phyloP scores from a whole-genome alignment of 139 green algal genomes.

The Chlamydomonas schloesseri region DNA sequence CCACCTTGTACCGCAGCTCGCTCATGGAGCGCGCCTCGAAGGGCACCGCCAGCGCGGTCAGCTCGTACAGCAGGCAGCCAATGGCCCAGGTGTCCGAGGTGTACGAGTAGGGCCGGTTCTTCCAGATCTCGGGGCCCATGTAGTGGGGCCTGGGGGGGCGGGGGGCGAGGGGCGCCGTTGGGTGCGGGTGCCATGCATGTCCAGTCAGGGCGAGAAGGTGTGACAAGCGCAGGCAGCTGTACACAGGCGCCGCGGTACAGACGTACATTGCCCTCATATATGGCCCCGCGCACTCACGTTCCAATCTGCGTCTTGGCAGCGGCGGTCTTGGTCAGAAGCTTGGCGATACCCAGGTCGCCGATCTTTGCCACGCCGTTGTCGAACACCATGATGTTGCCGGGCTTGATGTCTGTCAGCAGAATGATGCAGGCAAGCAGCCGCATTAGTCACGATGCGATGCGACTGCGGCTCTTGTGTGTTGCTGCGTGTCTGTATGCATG shows the following conservation, averaged over 20 bases:
- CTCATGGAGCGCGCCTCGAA: slow-evolving; percentile 82
- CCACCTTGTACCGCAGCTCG: slow-evolving; percentile 74
- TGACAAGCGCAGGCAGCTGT: no score
- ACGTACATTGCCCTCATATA: no score
- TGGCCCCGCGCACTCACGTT: slow-evolving; percentile 52
- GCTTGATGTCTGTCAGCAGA: slow-evolving; percentile 83
- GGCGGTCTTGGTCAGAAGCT: slow-evolving; percentile 54
- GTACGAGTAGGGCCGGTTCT: slow-evolving; percentile 79
- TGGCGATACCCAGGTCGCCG: slow-evolving; percentile 81
- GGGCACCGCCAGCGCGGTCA: slow-evolving; percentile 77
- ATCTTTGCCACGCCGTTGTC: slow-evolving; percentile 73
- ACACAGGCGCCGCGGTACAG: no score
- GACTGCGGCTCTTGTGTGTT: no score
- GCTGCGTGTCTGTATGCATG: no score
- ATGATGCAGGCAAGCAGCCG: no score
- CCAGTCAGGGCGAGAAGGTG: no score
- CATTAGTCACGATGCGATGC: no score
- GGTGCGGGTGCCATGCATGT: no score
- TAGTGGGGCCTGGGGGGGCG: slow-evolving; percentile 26
- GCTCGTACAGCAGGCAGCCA: slow-evolving; percentile 89
- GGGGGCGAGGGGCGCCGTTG: background rate
- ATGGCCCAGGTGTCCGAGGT: slow-evolving; percentile 83
- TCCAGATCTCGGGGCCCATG: slow-evolving; percentile 84
- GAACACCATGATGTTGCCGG: slow-evolving; percentile 74
- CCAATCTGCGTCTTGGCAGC: slow-evolving; percentile 81